Conservation (phyloP, 805 yeast species). For the Lipomyces starkeyi region DNA sequence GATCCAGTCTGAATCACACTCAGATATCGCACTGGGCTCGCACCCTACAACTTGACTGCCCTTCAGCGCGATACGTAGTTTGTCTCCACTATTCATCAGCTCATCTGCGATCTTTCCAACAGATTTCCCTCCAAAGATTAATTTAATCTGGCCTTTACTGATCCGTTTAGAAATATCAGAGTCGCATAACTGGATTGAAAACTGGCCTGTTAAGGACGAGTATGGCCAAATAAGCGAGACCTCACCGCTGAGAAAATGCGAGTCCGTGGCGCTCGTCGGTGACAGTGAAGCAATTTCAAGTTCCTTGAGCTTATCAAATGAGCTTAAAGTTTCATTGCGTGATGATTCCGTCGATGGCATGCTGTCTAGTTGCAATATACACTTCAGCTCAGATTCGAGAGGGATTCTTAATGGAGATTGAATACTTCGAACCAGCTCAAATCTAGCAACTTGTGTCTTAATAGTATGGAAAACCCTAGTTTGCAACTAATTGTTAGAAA, state of each 20-base stretch:
- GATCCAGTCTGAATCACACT: constrained; percentile 31
- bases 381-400: background rate
- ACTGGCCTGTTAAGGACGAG: constrained; percentile 22
- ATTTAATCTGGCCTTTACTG: constrained; percentile 31
- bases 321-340: background rate
- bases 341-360: background rate
- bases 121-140: constrained; percentile 18
- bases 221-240: constrained; percentile 34
- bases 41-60: constrained; percentile 5
- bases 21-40: constrained; percentile 4
- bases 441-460: background rate
- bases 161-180: constrained; percentile 20
- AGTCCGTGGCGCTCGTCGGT: background rate
- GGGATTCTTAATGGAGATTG: background rate
- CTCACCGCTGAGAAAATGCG: constrained; percentile 17
- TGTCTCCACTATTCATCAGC: constrained; percentile 20
- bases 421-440: background rate
- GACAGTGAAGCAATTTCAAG: constrained; percentile 9
- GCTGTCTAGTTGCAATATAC: background rate
- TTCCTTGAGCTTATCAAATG: constrained; percentile 9
- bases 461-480: background rate
- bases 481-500: background rate
- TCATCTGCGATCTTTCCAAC: constrained; percentile 21
- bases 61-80: constrained; percentile 18
- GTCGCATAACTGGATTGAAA: constrained; percentile 26